These are phyloP conservation scores for Blastobotrys illinoisensis DNA, from an alignment of 1,139 yeast species.

Conservation along the genomic window DNA sequence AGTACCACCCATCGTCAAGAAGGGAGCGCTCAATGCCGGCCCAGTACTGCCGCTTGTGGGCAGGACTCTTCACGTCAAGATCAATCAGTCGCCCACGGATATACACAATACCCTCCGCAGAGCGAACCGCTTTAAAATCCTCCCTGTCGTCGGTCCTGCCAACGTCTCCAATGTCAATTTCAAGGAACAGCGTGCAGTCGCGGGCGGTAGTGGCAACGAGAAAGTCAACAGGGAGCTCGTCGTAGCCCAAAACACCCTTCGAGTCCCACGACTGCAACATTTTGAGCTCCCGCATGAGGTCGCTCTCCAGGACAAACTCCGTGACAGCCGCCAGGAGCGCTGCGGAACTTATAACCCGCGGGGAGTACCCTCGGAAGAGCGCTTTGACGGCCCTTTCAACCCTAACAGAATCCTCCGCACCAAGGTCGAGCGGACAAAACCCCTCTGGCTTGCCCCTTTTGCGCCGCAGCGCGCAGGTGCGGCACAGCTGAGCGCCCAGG, in stretches of 20 bases:
- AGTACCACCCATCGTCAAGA: conserved; percentile 13
- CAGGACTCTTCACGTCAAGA: conserved; percentile 32
- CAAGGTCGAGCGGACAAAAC: conserved; percentile 37
- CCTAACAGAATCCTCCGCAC: conserved; percentile 15
- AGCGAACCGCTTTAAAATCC: background rate
- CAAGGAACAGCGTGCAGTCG: conserved; percentile 34
- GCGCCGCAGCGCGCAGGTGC: conserved; percentile 41
- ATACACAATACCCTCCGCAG: background rate
- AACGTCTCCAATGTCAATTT: conserved; percentile 8
- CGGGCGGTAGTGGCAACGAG: conserved; percentile 36
- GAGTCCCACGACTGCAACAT: conserved; percentile 25
- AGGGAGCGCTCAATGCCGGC: conserved; percentile 25
- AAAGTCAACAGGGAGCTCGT: conserved; percentile 21
- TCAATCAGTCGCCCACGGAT: conserved; percentile 29
- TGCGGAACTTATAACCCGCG: conserved; percentile 3
- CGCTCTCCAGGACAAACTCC: conserved; percentile 13
- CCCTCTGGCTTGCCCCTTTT: conserved; percentile 25
- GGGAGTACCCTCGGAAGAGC: conserved; percentile 2
- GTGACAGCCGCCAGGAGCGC: conserved; percentile 10
- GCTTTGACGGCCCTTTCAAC: conserved; percentile 14
- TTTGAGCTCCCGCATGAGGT: conserved; percentile 23
- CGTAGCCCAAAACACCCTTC: conserved; percentile 22
- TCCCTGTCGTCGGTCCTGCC: background rate
- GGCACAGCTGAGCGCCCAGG: conserved; percentile 29
- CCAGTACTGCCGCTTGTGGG: conserved; percentile 32